Base-by-base conservation (phyloP, 805 yeast genomes). In the Nakazawaea wyomingensis region DNA sequence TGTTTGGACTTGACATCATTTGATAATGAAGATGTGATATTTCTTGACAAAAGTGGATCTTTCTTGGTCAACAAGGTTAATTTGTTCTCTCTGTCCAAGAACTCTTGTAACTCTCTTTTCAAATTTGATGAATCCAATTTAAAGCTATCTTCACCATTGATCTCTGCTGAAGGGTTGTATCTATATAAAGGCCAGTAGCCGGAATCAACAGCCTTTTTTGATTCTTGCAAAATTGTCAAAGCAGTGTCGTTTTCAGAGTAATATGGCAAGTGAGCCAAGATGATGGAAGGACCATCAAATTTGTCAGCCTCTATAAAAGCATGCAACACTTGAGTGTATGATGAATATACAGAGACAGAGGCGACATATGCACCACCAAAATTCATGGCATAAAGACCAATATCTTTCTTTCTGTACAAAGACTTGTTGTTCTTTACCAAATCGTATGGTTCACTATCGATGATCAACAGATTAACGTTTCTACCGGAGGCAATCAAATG, bases 181-280 rank as follows among this genome's bases (percentile, higher is more conserved):
- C 96, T 74, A 68, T 90, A 91, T 48, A 91, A 72, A 37, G 98
- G 98, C 95, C 97, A 89, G 67, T 84, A 83, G n/a, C 98, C 98
- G 27, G 89, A 70, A 55, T 87, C 96, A 36, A 91, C 95, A 18
- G 96, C 91, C 49, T 66, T 68, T 63, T 91, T 91, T 27, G 97
- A 90, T 60, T 86, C 93, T 60, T 85, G 82, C 54, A 91, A 71
- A 35, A 90, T 78, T 20, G 80, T 75, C 51, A 91, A 67, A 32
- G 95, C 82, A 48, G 80, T 68, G 49, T 82, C 83, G 44, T 67
- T 69, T 56, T 85, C 91, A 17, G 69, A 61, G 37, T 68, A 57
- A 61, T 82, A 80, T 33, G 98, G 98, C 54, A 90, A 69, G 61
- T 90, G 89, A 3, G 96, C 97, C 52, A 91, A 74, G 29, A 91